Percentiles rank a stretch among this genome's conserved stretches.
Evolutionary conservation across 2,329 filamentous ascomycete genomes (phyloP).

Genomic region (Fusarium dimerum): DNA sequence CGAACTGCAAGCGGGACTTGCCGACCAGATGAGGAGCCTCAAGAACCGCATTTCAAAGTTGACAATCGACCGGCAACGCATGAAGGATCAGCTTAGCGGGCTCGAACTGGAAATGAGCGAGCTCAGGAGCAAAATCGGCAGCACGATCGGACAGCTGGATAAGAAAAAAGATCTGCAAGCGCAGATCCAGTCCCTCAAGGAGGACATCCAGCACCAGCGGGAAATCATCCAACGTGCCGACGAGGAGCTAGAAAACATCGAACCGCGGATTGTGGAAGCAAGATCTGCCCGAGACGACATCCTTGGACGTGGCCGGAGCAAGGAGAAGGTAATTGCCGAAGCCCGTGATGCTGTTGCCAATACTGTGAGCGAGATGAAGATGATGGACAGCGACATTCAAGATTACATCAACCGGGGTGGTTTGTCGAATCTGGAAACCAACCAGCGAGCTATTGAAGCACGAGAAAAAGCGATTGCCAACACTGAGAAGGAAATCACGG

Average conservation of each 20-base stretch:
- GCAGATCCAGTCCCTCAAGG: constrained; percentile 74
- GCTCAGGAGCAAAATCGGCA: constrained; percentile 69
- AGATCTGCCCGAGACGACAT: constrained; percentile 77
- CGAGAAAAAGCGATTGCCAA: constrained; percentile 67
- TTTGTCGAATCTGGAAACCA: constrained; percentile 67
- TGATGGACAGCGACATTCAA: constrained; percentile 75
- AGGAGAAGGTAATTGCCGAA: constrained; percentile 70
- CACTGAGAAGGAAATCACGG: constrained; percentile 67
- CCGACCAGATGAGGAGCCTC: constrained; percentile 65
- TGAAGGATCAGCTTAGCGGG: constrained; percentile 64
- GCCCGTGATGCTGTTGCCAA: constrained; percentile 71
- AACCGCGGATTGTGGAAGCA: constrained; percentile 74
- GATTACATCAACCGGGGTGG: constrained; percentile 78
- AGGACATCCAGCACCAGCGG: constrained; percentile 67
- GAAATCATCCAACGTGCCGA: constrained; percentile 71
- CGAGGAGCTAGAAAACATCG: constrained; percentile 70
- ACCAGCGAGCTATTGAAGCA: constrained; percentile 66
- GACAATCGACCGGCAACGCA: constrained; percentile 69
- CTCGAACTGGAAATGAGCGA: constrained; percentile 80
- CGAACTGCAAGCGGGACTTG: constrained; percentile 66
- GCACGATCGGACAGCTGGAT: constrained; percentile 73
- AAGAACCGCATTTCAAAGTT: constrained; percentile 68
- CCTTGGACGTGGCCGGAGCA: constrained; percentile 67
- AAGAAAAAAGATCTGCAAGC: constrained; percentile 71
- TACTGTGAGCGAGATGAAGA: constrained; percentile 74